Percentiles rank a stretch among this genome's conserved stretches.
Conservation (phyloP, 768 basidiomycete species). For the Clavaria fumosa region DNA sequence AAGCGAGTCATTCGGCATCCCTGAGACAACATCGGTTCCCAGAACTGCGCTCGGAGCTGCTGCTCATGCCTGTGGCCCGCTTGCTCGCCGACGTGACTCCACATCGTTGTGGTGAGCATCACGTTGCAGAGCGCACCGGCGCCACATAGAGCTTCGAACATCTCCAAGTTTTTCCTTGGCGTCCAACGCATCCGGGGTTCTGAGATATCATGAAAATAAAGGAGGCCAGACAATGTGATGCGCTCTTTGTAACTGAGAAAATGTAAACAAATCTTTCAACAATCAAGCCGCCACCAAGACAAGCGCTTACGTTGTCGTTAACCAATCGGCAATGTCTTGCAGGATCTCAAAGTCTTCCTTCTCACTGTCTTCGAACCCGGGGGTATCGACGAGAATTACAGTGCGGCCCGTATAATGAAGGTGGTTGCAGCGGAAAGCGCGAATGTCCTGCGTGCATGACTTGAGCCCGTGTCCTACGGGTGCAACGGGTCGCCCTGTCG, state of each 20-base stretch:
- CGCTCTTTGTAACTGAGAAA: slow-evolving; percentile 3
- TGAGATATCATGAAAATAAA: slow-evolving; percentile 5
- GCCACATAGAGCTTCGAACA: slow-evolving; percentile 5
- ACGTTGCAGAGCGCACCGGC: slow-evolving; percentile 4
- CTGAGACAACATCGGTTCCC: slow-evolving; percentile 4
- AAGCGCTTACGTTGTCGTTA: slow-evolving; percentile 13
- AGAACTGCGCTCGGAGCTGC: slow-evolving; percentile 3
- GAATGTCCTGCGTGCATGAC: slow-evolving; percentile 14
- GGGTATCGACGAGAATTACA: slow-evolving; percentile 19
- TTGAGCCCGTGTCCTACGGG: slow-evolving; percentile 13
- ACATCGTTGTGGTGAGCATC: slow-evolving; percentile 6
- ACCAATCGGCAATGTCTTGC: slow-evolving; percentile 15
- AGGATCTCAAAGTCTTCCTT: slow-evolving; percentile 14
- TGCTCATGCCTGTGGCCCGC: not conserved
- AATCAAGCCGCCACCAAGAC: not conserved
- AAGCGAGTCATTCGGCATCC: slow-evolving; percentile 4
- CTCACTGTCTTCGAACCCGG: slow-evolving; percentile 18
- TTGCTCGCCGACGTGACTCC: slow-evolving; percentile 3
- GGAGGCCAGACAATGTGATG: slow-evolving; percentile 4
- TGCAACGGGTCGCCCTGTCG: slow-evolving; percentile 9
- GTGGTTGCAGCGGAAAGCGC: slow-evolving; percentile 11
- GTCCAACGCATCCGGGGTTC: slow-evolving; percentile 7
- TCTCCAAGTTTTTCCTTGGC: slow-evolving; percentile 3
- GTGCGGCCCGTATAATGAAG: slow-evolving; percentile 6
- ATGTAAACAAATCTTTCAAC: not conserved